Conservation (phyloP, 23 red algal species). For the Gracilaria domingensis region DNA sequence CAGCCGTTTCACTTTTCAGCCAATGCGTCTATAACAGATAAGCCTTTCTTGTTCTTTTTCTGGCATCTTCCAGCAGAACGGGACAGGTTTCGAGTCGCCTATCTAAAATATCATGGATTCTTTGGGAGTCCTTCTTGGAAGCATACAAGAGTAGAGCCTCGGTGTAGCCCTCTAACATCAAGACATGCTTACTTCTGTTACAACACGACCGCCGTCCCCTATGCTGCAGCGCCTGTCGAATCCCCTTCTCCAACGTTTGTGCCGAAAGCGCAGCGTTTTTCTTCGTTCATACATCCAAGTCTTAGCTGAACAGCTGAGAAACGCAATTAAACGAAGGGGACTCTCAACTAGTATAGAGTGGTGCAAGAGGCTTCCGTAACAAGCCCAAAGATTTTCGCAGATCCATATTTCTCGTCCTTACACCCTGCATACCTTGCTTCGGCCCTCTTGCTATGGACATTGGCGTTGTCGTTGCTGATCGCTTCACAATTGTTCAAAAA, state of each 20-base stretch:
- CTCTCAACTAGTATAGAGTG: not conserved
- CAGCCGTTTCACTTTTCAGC: not conserved
- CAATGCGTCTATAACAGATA: not conserved
- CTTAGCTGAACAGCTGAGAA: not conserved
- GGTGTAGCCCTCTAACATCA: not conserved
- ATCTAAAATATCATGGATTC: not conserved
- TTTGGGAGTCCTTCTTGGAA: not conserved
- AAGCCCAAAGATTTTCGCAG: not conserved
- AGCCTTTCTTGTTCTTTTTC: not conserved
- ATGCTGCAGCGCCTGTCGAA: too few species aligned
- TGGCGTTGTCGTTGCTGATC: constrained; percentile 5
- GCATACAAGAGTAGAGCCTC: not conserved
- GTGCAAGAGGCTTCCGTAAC: not conserved
- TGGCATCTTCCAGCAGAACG: not conserved
- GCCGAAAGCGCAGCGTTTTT: too few species aligned
- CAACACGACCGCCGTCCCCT: too few species aligned
- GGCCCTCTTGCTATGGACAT: not conserved
- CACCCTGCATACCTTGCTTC: not conserved
- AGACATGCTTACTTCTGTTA: not conserved
- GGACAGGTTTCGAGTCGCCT: not conserved
- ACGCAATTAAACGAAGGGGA: not conserved
- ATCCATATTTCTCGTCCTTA: not conserved
- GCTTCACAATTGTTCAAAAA: constrained; percentile 33
- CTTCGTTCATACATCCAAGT: not conserved
- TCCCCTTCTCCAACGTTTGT: not conserved